These are phyloP conservation scores for Alternaria dauci DNA, from an alignment of 2,329 filamentous ascomycete species.

Conservation along the genomic window DNA sequence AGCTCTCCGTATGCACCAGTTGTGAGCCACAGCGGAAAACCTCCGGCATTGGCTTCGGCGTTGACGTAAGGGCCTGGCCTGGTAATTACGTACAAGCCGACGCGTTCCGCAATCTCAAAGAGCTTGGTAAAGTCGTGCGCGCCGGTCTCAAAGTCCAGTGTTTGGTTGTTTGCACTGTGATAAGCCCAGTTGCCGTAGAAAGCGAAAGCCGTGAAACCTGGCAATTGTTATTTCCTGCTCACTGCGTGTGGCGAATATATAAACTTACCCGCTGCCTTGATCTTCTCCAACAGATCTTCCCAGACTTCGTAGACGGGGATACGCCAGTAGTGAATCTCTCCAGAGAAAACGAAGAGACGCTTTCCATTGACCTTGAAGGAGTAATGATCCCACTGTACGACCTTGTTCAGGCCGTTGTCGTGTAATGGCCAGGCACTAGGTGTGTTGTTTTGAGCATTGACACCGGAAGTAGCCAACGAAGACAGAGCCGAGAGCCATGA, in stretches of 20 bases:
- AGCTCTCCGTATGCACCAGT: slow-evolving; percentile 66
- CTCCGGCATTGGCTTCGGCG: slow-evolving; percentile 69
- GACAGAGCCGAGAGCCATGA: slow-evolving; percentile 37
- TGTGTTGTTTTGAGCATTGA: slow-evolving; percentile 35
- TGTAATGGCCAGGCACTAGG: slow-evolving; percentile 57
- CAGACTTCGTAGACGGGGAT: slow-evolving; percentile 61
- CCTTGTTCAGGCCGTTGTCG: slow-evolving; percentile 57
- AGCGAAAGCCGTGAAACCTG: slow-evolving; percentile 58
- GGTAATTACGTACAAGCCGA: slow-evolving; percentile 64
- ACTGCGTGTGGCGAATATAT: not conserved
- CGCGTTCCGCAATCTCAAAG: slow-evolving; percentile 62
- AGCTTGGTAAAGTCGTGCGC: slow-evolving; percentile 63
- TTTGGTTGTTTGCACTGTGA: slow-evolving; percentile 56
- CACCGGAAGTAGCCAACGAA: slow-evolving; percentile 25
- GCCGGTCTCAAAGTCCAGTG: slow-evolving; percentile 61
- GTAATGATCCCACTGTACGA: slow-evolving; percentile 64
- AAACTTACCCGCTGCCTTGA: slow-evolving; percentile 54
- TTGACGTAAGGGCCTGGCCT: slow-evolving; percentile 70
- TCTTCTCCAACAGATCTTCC: slow-evolving; percentile 62
- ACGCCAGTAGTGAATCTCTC: slow-evolving; percentile 61
- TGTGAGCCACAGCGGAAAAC: slow-evolving; percentile 69
- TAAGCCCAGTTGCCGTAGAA: slow-evolving; percentile 61
- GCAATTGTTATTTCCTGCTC: not conserved
- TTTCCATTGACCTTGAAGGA: slow-evolving; percentile 62
- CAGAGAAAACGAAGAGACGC: slow-evolving; percentile 62